Base-by-base conservation (phyloP, 1,139 yeast species). In the Hyphopichia buzzinii region DNA sequence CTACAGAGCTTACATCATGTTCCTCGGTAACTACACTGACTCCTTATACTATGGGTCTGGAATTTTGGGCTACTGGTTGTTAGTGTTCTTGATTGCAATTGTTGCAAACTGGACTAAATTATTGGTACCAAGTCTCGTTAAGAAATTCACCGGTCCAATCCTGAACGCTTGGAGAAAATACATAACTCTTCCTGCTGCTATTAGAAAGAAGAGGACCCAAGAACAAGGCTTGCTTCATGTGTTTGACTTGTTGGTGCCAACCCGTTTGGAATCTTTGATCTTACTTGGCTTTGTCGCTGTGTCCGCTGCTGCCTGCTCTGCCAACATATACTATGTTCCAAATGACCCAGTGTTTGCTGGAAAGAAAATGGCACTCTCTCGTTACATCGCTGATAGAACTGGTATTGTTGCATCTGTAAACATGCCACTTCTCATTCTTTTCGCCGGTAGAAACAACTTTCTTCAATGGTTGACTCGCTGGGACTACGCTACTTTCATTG, bases 41-140 rank as follows among this genome's bases (percentile, higher is more conserved):
- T 65, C 80, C 3, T 58, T 72, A 36, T 73, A 57, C 42, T 66
- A 72, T 45, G 83, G 84, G 8, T 55, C 67, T 16, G 80, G 70
- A 3, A 37, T 67, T 19, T 44, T 77, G 22, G 77, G 74, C 0
- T 77, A 65, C 47, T 77, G 82, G 80, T 67, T 61, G 1, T 36
- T 69, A 3, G 58, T 79, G 7, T 48, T 77, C 40, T 17, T 77
- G 1, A 23, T 68, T 22, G 70, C 73, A 3, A 62, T 64, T 3
- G 29, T 71, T 13, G 49, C 59, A 34, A 74, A 78, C 48, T 70
- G 78, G 76, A 46, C 59, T 13, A 56, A 50, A 33, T 19, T 49
- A 3, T 39, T 65, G 22, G 52, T 53, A 29, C 73, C 72, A 2
- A 40, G 49, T 1, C 30, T 55, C 5, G 43, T 50, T 15, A 52